These are phyloP conservation scores for Oldenlandia corymbosa DNA, from an alignment of 257 asterid genomes.

Conservation along the genomic window DNA sequence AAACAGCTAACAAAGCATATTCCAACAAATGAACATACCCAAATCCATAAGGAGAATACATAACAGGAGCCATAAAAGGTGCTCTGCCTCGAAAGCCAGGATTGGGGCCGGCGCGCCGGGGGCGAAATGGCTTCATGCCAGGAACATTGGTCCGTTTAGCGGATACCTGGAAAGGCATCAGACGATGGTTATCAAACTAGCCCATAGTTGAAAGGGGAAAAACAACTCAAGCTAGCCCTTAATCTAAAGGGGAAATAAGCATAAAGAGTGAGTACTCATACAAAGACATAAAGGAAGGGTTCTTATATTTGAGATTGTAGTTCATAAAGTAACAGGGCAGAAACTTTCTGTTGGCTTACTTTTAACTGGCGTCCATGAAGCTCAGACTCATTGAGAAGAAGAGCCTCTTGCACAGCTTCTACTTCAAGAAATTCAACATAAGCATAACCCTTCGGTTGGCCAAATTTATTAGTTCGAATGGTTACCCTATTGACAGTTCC, in stretches of 20 bases:
- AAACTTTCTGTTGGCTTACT: slow-evolving; percentile 24
- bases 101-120: slow-evolving; percentile 47
- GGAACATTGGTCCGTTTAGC: slow-evolving; percentile 77
- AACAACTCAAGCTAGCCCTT: no score
- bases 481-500: slow-evolving; percentile 82
- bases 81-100: slow-evolving; percentile 46
- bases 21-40: slow-evolving; percentile 36
- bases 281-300: background rate
- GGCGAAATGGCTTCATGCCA: slow-evolving; percentile 69
- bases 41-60: slow-evolving; percentile 56
- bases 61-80: slow-evolving; percentile 45
- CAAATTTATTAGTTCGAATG: slow-evolving; percentile 63
- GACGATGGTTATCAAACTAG: background rate
- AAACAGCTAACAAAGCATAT: background rate
- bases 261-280: background rate
- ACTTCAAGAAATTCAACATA: slow-evolving; percentile 77
- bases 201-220: no score
- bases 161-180: slow-evolving; percentile 40
- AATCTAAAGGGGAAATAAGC: background rate
- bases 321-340: background rate
- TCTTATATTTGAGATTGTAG: background rate
- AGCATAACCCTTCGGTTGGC: slow-evolving; percentile 82
- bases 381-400: slow-evolving; percentile 67
- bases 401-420: slow-evolving; percentile 71
- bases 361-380: slow-evolving; percentile 81